Evolutionary conservation across 1,284 basidiomycete genomes (phyloP), one percentile per base, ranked within the genome.

Genomic region (Leccinum fuscescens): DNA sequence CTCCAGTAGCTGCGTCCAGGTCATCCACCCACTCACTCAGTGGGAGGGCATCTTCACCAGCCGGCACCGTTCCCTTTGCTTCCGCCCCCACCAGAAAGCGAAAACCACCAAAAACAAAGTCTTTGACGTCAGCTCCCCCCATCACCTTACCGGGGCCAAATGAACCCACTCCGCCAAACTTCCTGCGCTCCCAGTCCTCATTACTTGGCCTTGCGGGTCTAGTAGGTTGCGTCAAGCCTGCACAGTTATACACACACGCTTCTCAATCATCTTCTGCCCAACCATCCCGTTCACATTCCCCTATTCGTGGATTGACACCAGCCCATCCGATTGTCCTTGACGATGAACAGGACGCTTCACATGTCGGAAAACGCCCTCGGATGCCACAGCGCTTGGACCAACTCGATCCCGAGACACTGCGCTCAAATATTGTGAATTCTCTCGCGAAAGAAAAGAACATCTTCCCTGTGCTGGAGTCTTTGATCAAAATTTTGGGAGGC

Each of bases 321-420:
- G 69, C 78, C 8, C 84, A 90, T 70, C 89, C 89, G 0, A 91
- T 91, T 51, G 78, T 90, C 4, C 74, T 91, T 27, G 86, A 89
- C 29, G 88, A 88, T 54, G 80, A 80, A 31, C 74, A 76, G n/a
- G 75, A 78, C 39, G 11, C 37, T 59, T 55, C 62, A 4, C 62
- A 53, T 44, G 58, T 56, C 1, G 57, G 59, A 54, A 59, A 64
- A 29, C 54, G 51, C n/a, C 54, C 20, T 59, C 64, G 62, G 57
- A 50, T 53, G 17, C 55, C 63, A 9, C 60, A 57, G 22, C 31
- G 5, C 57, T 37, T 62, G 31, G 63, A 67, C 39, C 59, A 66
- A 27, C 63, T 79, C 56, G 70, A 81, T 65, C 70, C 75, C 11
- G 68, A 70, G 12, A 63, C 65, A n/a, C 66, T 86, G 4, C 79